phyloP scores from a whole-genome alignment of 768 basidiomycete genomes.

The Mycena indigotica region DNA sequence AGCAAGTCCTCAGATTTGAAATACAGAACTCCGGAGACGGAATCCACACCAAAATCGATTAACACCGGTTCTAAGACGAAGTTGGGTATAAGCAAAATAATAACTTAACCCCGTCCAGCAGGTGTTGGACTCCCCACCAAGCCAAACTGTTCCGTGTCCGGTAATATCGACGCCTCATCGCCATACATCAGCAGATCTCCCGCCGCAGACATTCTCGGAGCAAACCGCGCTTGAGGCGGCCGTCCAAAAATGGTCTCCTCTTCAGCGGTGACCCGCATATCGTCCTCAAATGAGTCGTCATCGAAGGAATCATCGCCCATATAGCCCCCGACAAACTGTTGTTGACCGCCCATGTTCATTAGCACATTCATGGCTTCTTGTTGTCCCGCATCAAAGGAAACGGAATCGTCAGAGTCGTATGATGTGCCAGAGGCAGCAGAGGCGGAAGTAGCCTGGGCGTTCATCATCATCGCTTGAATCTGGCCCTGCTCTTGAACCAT shows the following conservation, averaged over 20 bases:
- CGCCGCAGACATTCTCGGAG: constrained; percentile 50
- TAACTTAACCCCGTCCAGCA: no score
- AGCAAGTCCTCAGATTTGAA: no score
- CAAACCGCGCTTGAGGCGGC: constrained; percentile 44
- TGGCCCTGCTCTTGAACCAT: constrained; percentile 59
- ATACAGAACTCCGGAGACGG: no score
- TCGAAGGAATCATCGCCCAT: constrained; percentile 57
- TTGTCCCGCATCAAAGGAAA: not conserved
- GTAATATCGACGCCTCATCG: constrained; percentile 58
- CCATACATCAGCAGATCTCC: constrained; percentile 68
- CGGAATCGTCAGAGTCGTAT: constrained; percentile 46
- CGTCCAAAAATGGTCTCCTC: constrained; percentile 78
- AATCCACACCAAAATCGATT: no score
- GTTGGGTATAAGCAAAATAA: no score
- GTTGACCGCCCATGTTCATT: not conserved
- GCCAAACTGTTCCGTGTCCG: constrained; percentile 21
- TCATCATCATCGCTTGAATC: constrained; percentile 71
- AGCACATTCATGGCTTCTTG: not conserved
- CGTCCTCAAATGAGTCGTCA: constrained; percentile 55
- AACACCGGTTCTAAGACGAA: no score
- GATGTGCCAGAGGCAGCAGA: constrained; percentile 15
- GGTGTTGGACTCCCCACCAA: constrained; percentile 21
- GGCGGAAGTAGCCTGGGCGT: constrained; percentile 38
- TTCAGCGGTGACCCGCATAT: constrained; percentile 38
- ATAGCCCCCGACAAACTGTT: constrained; percentile 42